Conservation (phyloP, 2,329 filamentous ascomycete genomes). For the Aotearoamyces nothofagi region DNA sequence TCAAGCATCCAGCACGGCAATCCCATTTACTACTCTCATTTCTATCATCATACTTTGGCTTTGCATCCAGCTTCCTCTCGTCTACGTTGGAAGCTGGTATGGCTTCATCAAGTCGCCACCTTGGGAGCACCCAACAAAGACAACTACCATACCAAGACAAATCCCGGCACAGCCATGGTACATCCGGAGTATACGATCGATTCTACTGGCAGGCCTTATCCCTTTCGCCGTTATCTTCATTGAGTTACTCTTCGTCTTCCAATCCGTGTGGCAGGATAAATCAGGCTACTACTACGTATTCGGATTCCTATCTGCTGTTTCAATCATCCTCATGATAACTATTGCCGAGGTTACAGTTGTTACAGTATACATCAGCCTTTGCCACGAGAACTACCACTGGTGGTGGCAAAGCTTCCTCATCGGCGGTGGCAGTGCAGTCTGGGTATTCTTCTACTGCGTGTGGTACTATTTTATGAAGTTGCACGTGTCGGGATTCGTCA, state of each 20-base stretch:
- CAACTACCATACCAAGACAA: slow-evolving; percentile 54
- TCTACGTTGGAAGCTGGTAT: slow-evolving; percentile 66
- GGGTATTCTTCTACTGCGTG: slow-evolving; percentile 69
- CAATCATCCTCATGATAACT: slow-evolving; percentile 55
- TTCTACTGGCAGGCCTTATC: slow-evolving; percentile 60
- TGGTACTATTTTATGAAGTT: slow-evolving; percentile 77
- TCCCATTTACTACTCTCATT: slow-evolving; percentile 67
- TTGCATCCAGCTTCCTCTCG: slow-evolving; percentile 71
- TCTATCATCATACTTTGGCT: slow-evolving; percentile 66
- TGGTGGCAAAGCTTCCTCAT: slow-evolving; percentile 83
- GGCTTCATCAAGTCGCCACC: slow-evolving; percentile 51
- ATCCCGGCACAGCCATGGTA: slow-evolving; percentile 69
- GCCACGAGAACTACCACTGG: slow-evolving; percentile 79
- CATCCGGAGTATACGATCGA: slow-evolving; percentile 42
- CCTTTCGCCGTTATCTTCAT: slow-evolving; percentile 84
- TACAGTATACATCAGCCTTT: slow-evolving; percentile 68
- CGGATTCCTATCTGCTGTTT: slow-evolving; percentile 66
- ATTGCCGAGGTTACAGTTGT: slow-evolving; percentile 76
- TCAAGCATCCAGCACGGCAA: slow-evolving; percentile 73
- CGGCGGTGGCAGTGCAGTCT: slow-evolving; percentile 60
- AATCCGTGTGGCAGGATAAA: slow-evolving; percentile 81
- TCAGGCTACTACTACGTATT: slow-evolving; percentile 88
- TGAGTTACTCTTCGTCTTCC: slow-evolving; percentile 75
- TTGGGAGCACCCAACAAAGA: slow-evolving; percentile 75
- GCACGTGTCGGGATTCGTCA: slow-evolving; percentile 67